phyloP scores from a whole-genome alignment of 768 basidiomycete genomes.

The Rhodotorula sphaerocarpa region DNA sequence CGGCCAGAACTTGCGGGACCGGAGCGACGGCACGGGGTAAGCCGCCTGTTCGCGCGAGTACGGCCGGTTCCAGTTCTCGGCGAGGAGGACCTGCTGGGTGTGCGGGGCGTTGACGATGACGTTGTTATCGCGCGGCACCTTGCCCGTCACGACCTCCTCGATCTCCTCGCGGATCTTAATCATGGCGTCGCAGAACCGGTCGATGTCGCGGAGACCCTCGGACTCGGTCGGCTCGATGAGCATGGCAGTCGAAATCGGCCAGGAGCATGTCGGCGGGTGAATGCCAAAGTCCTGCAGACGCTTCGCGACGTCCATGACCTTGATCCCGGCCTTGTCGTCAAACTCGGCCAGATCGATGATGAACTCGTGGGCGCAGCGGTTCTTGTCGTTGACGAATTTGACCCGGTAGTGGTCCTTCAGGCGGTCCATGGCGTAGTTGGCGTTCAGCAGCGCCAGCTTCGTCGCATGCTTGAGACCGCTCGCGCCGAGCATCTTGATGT shows the following conservation, averaged over 20 bases:
- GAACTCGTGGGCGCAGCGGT: conserved; percentile 88
- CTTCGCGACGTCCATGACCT: conserved; percentile 94
- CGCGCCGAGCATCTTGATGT: conserved; percentile 99
- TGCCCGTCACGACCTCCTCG: conserved; percentile 74
- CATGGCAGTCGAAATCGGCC: conserved; percentile 97
- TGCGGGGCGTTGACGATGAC: conserved; percentile 91
- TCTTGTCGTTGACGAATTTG: conserved; percentile 81
- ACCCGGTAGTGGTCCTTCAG: conserved; percentile 75
- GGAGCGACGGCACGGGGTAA: conserved; percentile 74
- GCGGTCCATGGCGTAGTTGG: conserved; percentile 92
- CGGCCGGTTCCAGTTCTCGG: conserved; percentile 78
- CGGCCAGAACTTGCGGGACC: conserved; percentile 94
- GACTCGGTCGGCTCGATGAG: conserved; percentile 93
- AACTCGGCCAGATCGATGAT: conserved; percentile 93
- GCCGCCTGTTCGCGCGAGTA: conserved; percentile 86
- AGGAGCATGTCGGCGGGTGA: conserved; percentile 95
- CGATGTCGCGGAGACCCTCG: conserved; percentile 84
- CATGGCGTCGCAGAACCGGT: conserved; percentile 98
- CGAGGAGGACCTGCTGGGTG: conserved; percentile 64
- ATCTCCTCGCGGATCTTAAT: conserved; percentile 89
- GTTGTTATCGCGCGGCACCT: conserved; percentile 85
- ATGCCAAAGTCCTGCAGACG: conserved; percentile 85
- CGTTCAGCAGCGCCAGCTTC: conserved; percentile 79
- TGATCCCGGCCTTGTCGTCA: conserved; percentile 72
- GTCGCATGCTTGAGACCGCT: conserved; percentile 76